Base-by-base conservation (phyloP, 169 alveolate genomes). In the Plasmodium fragile region DNA sequence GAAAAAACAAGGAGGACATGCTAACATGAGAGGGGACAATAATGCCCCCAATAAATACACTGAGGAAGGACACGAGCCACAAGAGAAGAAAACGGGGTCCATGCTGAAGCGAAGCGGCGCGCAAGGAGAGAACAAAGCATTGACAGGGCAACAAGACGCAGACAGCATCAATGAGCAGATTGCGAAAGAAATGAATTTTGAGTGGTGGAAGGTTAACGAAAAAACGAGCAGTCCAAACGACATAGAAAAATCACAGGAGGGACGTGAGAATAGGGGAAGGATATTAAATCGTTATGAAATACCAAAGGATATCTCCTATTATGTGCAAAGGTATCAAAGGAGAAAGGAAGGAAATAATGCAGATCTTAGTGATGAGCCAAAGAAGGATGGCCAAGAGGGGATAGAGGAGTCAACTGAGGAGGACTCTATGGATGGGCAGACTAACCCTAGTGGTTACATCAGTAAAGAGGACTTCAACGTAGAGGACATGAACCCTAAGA, bases 251-350 rank as follows among this genome's bases (percentile, higher is more conserved):
- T 18, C 55, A 36, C 65, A 43, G 13, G 77, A 16, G 49, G 81
- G 81, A 59, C 77, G n/a, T 49, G 41, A 36, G 13, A 32, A 84
- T 34, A 87, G 28, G 49, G 89, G 81, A 39, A 87, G 34, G 70
- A 87, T 78, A 59, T 30, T 34, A 65, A 71, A 78, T 59, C 78
- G 93, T 22, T 87, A 87, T 87, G 93, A 87, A 77, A 77, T 87
- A 87, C 93, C 93, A 59, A 87, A 87, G 75, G 89, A 87, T 55
- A 87, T 87, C 45, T 87, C 93, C 45, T 87, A 87, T 70, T 87
- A 87, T 59, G 93, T 59, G 49, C 82, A 87, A 55, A 79, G 34
- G 30, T 78, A 87, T 65, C 93, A 79, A 87, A 87, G 49, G 71
- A 75, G 52, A 77, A 87, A 78, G 32, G 82, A 55, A 4, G 45